Evolutionary conservation across 164 flowering plant species (phyloP).

Genomic region (Taxillus chinensis): DNA sequence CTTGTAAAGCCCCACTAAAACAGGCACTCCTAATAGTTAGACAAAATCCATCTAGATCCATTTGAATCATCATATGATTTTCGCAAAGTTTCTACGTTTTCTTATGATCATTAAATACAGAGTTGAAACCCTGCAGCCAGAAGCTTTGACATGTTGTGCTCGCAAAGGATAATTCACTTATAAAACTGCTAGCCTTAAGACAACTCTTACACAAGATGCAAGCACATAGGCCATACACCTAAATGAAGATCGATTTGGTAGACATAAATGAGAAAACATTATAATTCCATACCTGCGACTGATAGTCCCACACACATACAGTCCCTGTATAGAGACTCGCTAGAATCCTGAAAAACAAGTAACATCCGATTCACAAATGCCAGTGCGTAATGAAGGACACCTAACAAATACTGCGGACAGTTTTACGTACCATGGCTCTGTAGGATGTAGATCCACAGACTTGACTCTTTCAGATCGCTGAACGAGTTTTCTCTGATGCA

Average conservation of each 20-base stretch:
- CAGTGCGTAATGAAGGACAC: background rate
- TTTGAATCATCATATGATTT: too few relatives aligned
- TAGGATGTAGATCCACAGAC: constrained; percentile 88
- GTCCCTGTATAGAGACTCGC: constrained; percentile 89
- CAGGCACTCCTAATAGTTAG: too few relatives aligned
- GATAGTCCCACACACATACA: constrained; percentile 84
- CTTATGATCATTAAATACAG: too few relatives aligned
- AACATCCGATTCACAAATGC: background rate
- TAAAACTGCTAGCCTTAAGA: too few relatives aligned
- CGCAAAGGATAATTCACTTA: too few relatives aligned
- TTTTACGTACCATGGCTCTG: constrained; percentile 57
- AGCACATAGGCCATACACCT: background rate
- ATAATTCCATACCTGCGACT: constrained; percentile 42
- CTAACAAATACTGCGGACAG: background rate
- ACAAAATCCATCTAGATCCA: too few relatives aligned
- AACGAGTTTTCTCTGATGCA: constrained; percentile 76
- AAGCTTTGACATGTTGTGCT: too few relatives aligned
- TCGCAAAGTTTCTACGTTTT: too few relatives aligned
- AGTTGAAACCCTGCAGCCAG: too few relatives aligned
- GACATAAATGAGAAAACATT: background rate
- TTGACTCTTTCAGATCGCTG: constrained; percentile 93
- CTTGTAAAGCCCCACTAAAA: too few relatives aligned
- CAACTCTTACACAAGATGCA: background rate
- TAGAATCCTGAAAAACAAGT: constrained; percentile 55
- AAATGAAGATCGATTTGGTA: background rate